Base-by-base conservation (phyloP, 257 asterid genomes). In the Solanum corneliomulleri region DNA sequence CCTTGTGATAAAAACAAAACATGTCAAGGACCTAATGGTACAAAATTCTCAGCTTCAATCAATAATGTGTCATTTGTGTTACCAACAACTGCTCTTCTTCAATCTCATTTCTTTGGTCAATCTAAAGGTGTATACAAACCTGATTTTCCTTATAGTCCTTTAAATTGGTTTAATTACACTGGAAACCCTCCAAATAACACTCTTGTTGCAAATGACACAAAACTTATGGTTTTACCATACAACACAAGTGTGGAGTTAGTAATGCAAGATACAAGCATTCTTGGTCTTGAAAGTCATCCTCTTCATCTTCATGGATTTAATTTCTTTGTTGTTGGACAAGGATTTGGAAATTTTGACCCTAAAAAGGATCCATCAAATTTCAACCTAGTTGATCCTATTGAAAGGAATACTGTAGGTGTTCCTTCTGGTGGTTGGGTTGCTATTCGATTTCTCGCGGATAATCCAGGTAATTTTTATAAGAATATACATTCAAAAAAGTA, bases 391-490 rank as follows among this genome's bases (percentile, higher is more conserved):
- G 97, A 94, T 4, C 97, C 97, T 11, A 35, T 92, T 25, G 97
- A 94, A 56, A 93, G 96, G 85, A 94, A 94, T 86, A 94, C 97
- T 1, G 86, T 94, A 4, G 96, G 93, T 4, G 95, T 94, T 66
- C 95, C 97, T 1, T 66, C 94, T 4, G 95, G 95, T 11, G 97
- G 97, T 8, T 93, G 97, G 97, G 93, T 91, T 85, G 95, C 94
- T 49, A 92, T 94, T 44, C 89, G 95, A 5, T 93, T 94, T 86
- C 83, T 91, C 11, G 94, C 96, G 4, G 94, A 94, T 31, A 94
- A 94, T 92, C 97, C 97, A 89, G 97, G 95, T 94, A 85, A 80
- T 7, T 27, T 33, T 27, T 14, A 14, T 15, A 9, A 7, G 58
- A 87, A 10, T 35, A 4, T 4, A 9, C 49, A 10, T 15, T 72